A percentile compares a stretch with the other conserved stretches of the same genome.
phyloP scores from a whole-genome alignment of 2,329 filamentous ascomycete genomes.

The Fusarium buharicum region DNA sequence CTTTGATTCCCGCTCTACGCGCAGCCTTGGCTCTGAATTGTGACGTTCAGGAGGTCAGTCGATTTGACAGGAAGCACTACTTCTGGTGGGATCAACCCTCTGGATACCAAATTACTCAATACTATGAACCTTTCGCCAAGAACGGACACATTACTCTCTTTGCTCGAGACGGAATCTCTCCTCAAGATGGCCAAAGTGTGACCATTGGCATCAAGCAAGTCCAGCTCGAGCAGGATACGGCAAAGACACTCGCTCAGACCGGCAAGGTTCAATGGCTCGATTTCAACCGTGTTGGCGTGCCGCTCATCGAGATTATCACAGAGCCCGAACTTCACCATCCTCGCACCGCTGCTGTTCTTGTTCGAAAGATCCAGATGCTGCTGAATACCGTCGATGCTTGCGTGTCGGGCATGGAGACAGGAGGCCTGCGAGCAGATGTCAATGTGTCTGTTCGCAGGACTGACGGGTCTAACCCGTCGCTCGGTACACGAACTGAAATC shows the following conservation, averaged over 20 bases:
- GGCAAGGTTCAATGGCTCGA: slow-evolving; percentile 82
- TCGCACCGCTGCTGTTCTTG: slow-evolving; percentile 85
- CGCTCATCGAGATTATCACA: slow-evolving; percentile 95
- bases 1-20: slow-evolving; percentile 87
- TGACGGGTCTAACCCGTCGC: slow-evolving; percentile 54
- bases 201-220: slow-evolving; percentile 89
- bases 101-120: slow-evolving; percentile 98
- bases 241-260: slow-evolving; percentile 86
- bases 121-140: slow-evolving; percentile 78
- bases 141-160: slow-evolving; percentile 78
- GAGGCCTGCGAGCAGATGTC: slow-evolving; percentile 90
- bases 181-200: slow-evolving; percentile 76
- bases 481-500: slow-evolving; percentile 94
- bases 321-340: slow-evolving; percentile 88
- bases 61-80: slow-evolving; percentile 97
- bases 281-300: slow-evolving; percentile 91
- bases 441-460: slow-evolving; percentile 86
- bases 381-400: slow-evolving; percentile 85
- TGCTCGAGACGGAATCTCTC: slow-evolving; percentile 80
- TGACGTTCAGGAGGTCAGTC: slow-evolving; percentile 77
- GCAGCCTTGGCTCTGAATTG: slow-evolving; percentile 88
- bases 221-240: slow-evolving; percentile 97
- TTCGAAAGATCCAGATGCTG: slow-evolving; percentile 86
- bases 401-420: slow-evolving; percentile 91
- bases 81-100: slow-evolving; percentile 98